Conservation (phyloP, 2,329 filamentous ascomycete species). For the Neoarthrinium moseri region DNA sequence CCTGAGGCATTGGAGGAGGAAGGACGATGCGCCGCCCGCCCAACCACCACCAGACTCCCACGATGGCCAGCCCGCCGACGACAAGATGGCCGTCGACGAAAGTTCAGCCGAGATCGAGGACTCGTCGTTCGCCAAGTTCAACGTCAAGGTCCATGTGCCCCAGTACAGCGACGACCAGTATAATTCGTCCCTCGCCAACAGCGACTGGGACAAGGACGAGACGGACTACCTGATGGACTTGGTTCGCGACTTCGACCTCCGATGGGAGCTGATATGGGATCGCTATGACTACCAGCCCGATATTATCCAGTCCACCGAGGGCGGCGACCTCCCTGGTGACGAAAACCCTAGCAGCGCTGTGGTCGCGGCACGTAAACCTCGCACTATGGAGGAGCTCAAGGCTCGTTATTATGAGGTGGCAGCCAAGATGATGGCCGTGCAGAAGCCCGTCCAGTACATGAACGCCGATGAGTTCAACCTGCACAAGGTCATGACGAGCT, state of each 20-base stretch:
- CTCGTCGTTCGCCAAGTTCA: conserved; percentile 79
- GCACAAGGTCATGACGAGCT: conserved; percentile 84
- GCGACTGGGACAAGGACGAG: conserved; percentile 87
- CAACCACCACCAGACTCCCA: conserved; percentile 12
- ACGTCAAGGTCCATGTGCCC: conserved; percentile 75
- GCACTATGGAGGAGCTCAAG: conserved; percentile 89
- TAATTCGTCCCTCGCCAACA: conserved; percentile 66
- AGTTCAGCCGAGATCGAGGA: conserved; percentile 49
- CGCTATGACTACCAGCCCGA: conserved; percentile 74
- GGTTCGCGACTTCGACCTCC: conserved; percentile 76
- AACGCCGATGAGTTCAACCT: conserved; percentile 77
- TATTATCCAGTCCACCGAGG: conserved; percentile 21
- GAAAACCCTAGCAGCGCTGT: conserved; percentile 52
- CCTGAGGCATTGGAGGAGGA: conserved; percentile 76
- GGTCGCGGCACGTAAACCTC: conserved; percentile 49
- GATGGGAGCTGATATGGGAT: conserved; percentile 91
- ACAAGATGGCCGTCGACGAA: conserved; percentile 33
- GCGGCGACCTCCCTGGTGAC: conserved; percentile 40
- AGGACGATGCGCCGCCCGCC: conserved; percentile 24
- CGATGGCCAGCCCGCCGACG: conserved; percentile 25
- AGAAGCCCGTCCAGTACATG: conserved; percentile 84
- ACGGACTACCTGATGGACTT: conserved; percentile 85
- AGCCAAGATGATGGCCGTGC: conserved; percentile 75
- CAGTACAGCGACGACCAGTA: conserved; percentile 89
- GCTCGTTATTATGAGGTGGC: conserved; percentile 86